Percentiles rank a stretch among this genome's conserved stretches.
Conservation (phyloP, 257 asterid genomes). For the Solanum virginianum region DNA sequence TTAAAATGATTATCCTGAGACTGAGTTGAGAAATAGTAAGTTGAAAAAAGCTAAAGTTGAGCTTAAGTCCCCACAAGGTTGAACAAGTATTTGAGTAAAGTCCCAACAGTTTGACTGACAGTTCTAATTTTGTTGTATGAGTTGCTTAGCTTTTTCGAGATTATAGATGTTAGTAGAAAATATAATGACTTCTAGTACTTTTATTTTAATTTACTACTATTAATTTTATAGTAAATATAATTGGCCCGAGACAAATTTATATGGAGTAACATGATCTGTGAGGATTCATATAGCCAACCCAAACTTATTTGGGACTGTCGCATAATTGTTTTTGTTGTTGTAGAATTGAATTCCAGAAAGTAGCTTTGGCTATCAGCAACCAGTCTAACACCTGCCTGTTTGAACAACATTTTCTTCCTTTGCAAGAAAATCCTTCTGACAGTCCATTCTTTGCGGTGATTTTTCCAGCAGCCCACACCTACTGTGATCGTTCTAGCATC, state of each 20-base stretch:
- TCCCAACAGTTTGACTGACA: too few species aligned
- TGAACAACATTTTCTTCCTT: neutral
- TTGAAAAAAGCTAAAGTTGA: too few species aligned
- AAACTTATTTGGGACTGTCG: neutral
- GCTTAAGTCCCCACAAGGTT: too few species aligned
- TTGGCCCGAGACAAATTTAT: neutral
- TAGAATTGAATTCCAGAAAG: neutral
- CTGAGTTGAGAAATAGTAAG: too few species aligned
- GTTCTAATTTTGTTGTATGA: too few species aligned
- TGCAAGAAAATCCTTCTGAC: neutral
- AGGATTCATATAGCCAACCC: neutral
- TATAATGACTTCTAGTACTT: neutral
- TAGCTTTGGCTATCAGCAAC: neutral
- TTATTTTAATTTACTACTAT: neutral
- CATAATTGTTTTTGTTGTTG: neutral
- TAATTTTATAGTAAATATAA: neutral
- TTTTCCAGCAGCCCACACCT: neutral
- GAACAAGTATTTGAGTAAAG: too few species aligned
- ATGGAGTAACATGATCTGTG: neutral
- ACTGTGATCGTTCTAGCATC: neutral
- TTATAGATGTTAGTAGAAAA: too few species aligned
- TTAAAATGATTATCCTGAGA: too few species aligned
- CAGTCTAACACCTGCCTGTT: neutral
- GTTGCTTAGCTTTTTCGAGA: neutral
- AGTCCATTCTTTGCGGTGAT: neutral